Evolutionary conservation across 1,284 basidiomycete genomes (phyloP), one percentile per base, ranked within the genome.

Genomic region (Ustilago trichophora): DNA sequence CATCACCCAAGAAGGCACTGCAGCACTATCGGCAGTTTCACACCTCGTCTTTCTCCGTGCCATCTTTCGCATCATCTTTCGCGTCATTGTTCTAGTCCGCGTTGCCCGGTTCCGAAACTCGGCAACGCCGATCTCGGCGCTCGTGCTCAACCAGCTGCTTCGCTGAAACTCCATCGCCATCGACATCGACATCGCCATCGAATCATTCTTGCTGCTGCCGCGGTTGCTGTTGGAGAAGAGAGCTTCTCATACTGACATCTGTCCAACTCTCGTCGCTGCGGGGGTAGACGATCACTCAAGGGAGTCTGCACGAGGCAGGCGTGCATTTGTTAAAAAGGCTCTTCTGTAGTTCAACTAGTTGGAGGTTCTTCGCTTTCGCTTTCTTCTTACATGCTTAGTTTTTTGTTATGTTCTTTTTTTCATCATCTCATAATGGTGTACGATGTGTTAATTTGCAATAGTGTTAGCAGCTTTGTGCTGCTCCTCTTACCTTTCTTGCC

Each of bases 41-140:
- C 55, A 55, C 22, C 55, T 54, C 13, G 18, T 59, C 29, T 54
- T 54, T 37, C 46, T 65, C 6, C 55, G 56, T 6, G 55, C 55
- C 38, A 59, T 54, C 24, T 53, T 58, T 31, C 47, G 56, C 43
- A 45, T 65, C 47, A 36, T 65, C 33, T 65, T 65, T 16, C 55
- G 56, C 29, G 55, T 65, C 37, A 46, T 65, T 13, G 55, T 65
- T 19, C 40, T 65, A 4, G 48, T 59, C 12, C 50, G 56, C 10
- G 11, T 59, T 1, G 37, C 63, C 6, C 16, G 51, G 7, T 54
- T 59, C 29, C 46, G 50, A 11, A 44, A 54, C 21, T 58, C 55
- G 9, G 43, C 55, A 11, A 54, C 51, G 8, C 46, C 51, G n/a
- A 48, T 58, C 27, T 58, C 55, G 16, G 42, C 51, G 7, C 46